Conservation (phyloP, 2,329 filamentous ascomycete species). For the Penicillium sp. region DNA sequence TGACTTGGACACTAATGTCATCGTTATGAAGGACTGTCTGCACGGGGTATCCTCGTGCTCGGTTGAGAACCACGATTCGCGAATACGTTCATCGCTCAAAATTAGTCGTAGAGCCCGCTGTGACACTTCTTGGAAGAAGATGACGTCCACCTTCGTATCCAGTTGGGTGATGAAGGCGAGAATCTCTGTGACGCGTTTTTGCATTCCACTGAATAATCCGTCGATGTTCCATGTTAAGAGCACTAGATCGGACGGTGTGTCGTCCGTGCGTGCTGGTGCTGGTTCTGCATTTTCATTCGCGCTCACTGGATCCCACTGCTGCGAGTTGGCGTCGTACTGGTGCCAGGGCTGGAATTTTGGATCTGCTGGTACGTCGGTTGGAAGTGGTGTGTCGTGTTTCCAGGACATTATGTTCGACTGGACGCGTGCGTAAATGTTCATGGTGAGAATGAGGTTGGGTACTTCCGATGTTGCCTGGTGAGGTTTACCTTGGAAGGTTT, state of each 20-base stretch:
- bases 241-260: not conserved
- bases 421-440: not conserved
- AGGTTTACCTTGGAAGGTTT: not conserved
- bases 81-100: constrained; percentile 6
- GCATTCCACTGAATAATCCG: not conserved
- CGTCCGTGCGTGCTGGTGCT: not conserved
- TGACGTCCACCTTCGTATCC: constrained; percentile 1
- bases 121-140: constrained; percentile 13
- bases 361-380: not conserved
- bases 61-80: constrained; percentile 6
- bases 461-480: not conserved
- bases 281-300: not conserved
- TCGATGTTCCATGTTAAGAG: constrained; percentile 16
- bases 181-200: constrained; percentile 9
- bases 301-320: not conserved
- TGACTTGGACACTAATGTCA: constrained; percentile 4
- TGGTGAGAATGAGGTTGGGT: not conserved
- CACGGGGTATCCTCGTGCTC: constrained; percentile 16
- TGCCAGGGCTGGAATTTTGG: constrained; percentile 3
- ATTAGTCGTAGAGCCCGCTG: constrained; percentile 7
- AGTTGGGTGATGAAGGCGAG: constrained; percentile 4
- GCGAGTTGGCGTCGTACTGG: not conserved
- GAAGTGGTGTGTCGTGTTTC: not conserved
- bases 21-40: constrained; percentile 19
- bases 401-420: not conserved